Evolutionary conservation across 352 stramenopile species (phyloP).

Genomic region (Pythium rhizo-oryzae): DNA sequence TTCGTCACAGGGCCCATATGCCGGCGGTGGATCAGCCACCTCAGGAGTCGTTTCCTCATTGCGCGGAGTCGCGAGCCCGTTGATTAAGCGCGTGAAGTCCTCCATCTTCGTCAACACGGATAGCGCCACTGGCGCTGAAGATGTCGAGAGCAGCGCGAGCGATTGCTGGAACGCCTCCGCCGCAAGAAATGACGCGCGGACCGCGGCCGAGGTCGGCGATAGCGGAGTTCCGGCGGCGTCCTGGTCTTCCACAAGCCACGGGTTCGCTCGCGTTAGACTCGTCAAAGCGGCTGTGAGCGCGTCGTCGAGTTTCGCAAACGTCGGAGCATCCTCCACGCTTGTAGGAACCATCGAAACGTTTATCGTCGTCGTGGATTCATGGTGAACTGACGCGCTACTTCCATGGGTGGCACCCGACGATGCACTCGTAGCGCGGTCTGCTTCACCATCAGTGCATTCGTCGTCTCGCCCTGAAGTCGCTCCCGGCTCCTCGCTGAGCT

Average conservation of each 20-base stretch:
- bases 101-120: conserved; percentile 17
- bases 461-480: neutral
- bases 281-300: conserved; percentile 5
- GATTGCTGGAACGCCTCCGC: conserved; percentile 26
- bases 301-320: conserved; percentile 4
- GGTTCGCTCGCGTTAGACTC: conserved; percentile 4
- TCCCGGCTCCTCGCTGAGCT: neutral
- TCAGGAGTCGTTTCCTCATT: neutral
- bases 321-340: neutral
- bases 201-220: neutral
- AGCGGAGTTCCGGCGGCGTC: neutral
- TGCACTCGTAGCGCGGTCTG: neutral
- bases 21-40: neutral
- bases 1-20: neutral
- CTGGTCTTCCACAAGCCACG: conserved; percentile 22
- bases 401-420: conserved; percentile 1
- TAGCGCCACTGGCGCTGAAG: neutral
- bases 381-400: neutral
- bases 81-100: conserved; percentile 11
- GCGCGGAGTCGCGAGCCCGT: neutral
- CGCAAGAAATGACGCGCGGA: conserved; percentile 23
- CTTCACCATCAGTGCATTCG: neutral
- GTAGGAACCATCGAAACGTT: neutral
- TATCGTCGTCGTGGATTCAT: neutral
- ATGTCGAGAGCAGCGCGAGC: conserved; percentile 8